Percentiles rank a stretch among this genome's conserved stretches.
phyloP scores from a whole-genome alignment of 306 rosid genomes.

The Coriaria nepalensis region DNA sequence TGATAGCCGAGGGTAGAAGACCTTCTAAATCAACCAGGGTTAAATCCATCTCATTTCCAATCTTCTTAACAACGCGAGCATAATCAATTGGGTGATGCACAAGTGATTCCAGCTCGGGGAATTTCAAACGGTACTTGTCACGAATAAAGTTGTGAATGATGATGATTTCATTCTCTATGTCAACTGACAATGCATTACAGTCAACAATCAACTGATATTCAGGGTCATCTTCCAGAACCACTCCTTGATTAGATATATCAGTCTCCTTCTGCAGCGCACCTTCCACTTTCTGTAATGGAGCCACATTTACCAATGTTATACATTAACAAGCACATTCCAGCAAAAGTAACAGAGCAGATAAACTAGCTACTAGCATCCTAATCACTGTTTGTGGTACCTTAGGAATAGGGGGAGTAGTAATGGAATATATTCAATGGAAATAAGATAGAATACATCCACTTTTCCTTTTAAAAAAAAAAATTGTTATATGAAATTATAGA shows the following conservation, averaged over 20 bases:
- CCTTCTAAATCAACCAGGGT: conserved; percentile 97
- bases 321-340: conserved; percentile 9
- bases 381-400: conserved; percentile 1
- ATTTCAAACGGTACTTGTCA: conserved; percentile 81
- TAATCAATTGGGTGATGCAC: conserved; percentile 95
- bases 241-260: conserved; percentile 39
- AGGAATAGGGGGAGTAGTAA: too few species aligned
- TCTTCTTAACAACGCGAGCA: conserved; percentile 93
- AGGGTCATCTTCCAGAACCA: conserved; percentile 82
- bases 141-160: conserved; percentile 87
- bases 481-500: too few species aligned
- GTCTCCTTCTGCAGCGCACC: conserved; percentile 61
- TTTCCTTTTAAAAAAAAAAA: too few species aligned
- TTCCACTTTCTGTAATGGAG: conserved; percentile 70
- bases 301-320: conserved; percentile 14
- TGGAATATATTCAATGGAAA: too few species aligned
- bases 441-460: too few species aligned
- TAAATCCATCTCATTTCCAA: conserved; percentile 83
- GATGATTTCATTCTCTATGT: conserved; percentile 86
- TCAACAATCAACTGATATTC: conserved; percentile 92
- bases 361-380: conserved; percentile 5
- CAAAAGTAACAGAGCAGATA: background rate
- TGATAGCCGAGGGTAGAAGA: conserved; percentile 78
- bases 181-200: conserved; percentile 81
- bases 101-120: conserved; percentile 91